phyloP scores from a whole-genome alignment of 495 filamentous ascomycete genomes.

The Neurospora sp. region DNA sequence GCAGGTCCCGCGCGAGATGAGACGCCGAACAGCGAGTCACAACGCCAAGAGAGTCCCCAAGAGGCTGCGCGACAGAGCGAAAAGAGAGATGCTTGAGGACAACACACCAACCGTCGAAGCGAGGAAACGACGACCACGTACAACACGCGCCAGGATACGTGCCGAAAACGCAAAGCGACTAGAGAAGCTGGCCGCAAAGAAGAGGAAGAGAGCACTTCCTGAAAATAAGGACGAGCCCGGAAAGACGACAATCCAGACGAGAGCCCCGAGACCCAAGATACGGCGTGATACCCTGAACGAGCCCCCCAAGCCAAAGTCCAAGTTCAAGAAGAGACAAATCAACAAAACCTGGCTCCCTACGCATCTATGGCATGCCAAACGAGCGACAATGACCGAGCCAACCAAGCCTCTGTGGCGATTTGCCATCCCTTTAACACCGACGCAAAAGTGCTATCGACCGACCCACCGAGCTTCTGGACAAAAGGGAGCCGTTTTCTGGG shows the following conservation, averaged over 20 bases:
- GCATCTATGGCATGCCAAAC: slow-evolving; percentile 87
- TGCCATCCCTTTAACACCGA: slow-evolving; percentile 70
- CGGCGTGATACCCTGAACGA: slow-evolving; percentile 59
- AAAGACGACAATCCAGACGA: slow-evolving; percentile 28
- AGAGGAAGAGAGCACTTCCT: slow-evolving; percentile 39
- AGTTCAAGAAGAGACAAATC: slow-evolving; percentile 75
- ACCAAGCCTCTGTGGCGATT: slow-evolving; percentile 81
- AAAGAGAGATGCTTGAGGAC: slow-evolving; percentile 77
- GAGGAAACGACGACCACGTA: slow-evolving; percentile 58
- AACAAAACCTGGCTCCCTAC: slow-evolving; percentile 93
- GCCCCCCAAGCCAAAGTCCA: slow-evolving; percentile 54
- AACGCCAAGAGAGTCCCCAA: slow-evolving; percentile 89
- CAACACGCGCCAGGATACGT: slow-evolving; percentile 59
- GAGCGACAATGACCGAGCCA: slow-evolving; percentile 75
- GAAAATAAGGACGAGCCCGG: background rate
- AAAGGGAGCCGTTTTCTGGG: slow-evolving; percentile 64
- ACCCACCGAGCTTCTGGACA: slow-evolving; percentile 68
- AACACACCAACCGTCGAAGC: slow-evolving; percentile 79
- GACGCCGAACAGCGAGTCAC: slow-evolving; percentile 84
- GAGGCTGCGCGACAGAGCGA: slow-evolving; percentile 58
- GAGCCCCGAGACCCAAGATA: slow-evolving; percentile 50
- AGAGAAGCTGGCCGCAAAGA: slow-evolving; percentile 50
- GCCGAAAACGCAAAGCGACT: slow-evolving; percentile 71
- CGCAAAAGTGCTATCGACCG: slow-evolving; percentile 77
- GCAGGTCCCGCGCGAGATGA: slow-evolving; percentile 70